phyloP scores from a whole-genome alignment of 2,329 filamentous ascomycete genomes.

The Pestalotiopsis sp. region DNA sequence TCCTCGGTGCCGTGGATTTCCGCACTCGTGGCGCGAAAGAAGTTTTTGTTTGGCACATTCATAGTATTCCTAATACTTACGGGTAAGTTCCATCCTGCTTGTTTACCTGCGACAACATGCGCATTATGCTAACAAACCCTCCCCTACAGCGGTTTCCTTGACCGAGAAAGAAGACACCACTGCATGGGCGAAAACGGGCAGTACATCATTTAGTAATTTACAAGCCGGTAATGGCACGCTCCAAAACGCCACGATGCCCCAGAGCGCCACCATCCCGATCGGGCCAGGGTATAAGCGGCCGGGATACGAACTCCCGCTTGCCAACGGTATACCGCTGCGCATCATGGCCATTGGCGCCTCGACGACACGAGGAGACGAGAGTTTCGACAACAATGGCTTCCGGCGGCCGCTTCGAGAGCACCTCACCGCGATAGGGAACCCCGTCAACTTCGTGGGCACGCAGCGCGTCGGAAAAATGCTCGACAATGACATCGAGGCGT shows the following conservation, averaged over 20 bases:
- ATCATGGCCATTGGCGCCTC: conserved; percentile 28
- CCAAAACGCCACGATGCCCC: conserved; percentile 3
- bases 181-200: conserved; percentile 1
- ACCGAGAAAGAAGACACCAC: conserved; percentile 14
- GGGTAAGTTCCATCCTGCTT: background rate
- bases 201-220: conserved; percentile 11
- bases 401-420: conserved; percentile 24
- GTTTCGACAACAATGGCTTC: conserved; percentile 23
- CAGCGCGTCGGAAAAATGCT: conserved; percentile 22
- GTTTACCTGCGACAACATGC: background rate
- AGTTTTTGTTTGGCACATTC: conserved; percentile 13
- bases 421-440: conserved; percentile 19
- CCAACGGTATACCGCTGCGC: conserved; percentile 33
- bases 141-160: conserved; percentile 11
- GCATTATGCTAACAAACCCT: background rate
- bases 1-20: conserved; percentile 12
- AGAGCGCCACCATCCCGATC: background rate
- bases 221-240: conserved; percentile 11
- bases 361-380: conserved; percentile 24
- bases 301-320: conserved; percentile 14
- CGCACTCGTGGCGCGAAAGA: conserved; percentile 12
- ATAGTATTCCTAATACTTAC: conserved; percentile 15
- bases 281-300: conserved; percentile 14
- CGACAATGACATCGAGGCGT: conserved; percentile 27
- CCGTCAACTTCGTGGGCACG: conserved; percentile 26